phyloP scores from a whole-genome alignment of 2,329 filamentous ascomycete species.

The Cladorrhinum sp. region DNA sequence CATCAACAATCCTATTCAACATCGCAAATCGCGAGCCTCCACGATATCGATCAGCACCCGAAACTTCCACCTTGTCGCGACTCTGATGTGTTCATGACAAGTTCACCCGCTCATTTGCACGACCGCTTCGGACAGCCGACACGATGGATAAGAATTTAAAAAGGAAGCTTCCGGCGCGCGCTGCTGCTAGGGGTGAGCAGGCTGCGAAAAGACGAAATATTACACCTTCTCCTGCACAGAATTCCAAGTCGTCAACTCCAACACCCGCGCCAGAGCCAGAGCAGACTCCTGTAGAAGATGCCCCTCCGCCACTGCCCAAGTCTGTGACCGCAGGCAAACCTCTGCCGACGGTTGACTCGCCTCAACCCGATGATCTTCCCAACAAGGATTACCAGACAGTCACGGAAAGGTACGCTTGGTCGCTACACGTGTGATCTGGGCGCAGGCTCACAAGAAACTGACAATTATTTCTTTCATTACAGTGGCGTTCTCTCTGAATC shows the following conservation, averaged over 20 bases:
- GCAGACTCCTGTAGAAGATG: slow-evolving; percentile 36
- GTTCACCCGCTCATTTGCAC: slow-evolving; percentile 10
- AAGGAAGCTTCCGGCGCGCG: slow-evolving; percentile 61
- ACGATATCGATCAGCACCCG: background rate
- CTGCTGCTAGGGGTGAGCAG: slow-evolving; percentile 58
- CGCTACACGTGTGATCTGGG: background rate
- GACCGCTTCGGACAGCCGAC: slow-evolving; percentile 23
- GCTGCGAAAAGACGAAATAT: slow-evolving; percentile 58
- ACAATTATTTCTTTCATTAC: slow-evolving; percentile 11
- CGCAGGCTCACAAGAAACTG: slow-evolving; percentile 1
- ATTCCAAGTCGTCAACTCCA: slow-evolving; percentile 48
- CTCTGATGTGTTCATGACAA: slow-evolving; percentile 27
- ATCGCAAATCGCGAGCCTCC: background rate
- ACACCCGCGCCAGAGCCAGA: slow-evolving; percentile 27
- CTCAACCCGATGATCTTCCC: slow-evolving; percentile 63
- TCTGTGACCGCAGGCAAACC: slow-evolving; percentile 63
- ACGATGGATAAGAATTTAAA: slow-evolving; percentile 56
- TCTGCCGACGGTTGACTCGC: slow-evolving; percentile 65
- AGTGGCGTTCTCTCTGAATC: slow-evolving; percentile 75
- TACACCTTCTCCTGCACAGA: slow-evolving; percentile 44
- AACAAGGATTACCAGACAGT: slow-evolving; percentile 68
- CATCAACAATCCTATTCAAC: background rate
- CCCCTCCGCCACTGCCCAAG: slow-evolving; percentile 52
- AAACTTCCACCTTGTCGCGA: background rate
- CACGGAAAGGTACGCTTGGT: slow-evolving; percentile 58